phyloP scores from a whole-genome alignment of 768 basidiomycete genomes.

The Russula foetens region DNA sequence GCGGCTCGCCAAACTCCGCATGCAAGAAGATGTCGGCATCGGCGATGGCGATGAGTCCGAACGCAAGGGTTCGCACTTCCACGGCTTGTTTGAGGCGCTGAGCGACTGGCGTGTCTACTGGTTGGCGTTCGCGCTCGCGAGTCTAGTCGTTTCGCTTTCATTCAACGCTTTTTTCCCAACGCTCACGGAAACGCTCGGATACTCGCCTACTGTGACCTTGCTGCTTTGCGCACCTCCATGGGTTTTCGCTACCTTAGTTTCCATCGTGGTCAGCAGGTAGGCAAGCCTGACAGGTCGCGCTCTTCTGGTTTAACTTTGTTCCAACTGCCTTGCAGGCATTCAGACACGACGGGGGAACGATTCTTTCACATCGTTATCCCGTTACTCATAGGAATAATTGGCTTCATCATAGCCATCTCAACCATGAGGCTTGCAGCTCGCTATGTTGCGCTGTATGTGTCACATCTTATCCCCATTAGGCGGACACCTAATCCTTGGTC shows the following conservation, averaged over 20 bases:
- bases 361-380: slow-evolving; percentile 56
- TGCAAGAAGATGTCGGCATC: slow-evolving; percentile 57
- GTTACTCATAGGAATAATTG: slow-evolving; percentile 51
- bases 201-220: slow-evolving; percentile 52
- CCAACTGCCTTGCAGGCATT: slow-evolving; percentile 38
- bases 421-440: slow-evolving; percentile 56
- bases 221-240: slow-evolving; percentile 77
- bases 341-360: slow-evolving; percentile 63
- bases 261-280: slow-evolving; percentile 43
- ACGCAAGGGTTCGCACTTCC: slow-evolving; percentile 25
- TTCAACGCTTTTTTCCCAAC: slow-evolving; percentile 83
- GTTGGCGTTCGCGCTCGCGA: slow-evolving; percentile 55
- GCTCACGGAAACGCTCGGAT: slow-evolving; percentile 64
- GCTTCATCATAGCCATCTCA: slow-evolving; percentile 56
- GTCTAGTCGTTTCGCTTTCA: slow-evolving; percentile 53
- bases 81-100: slow-evolving; percentile 51
- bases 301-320: neutral
- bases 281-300: neutral
- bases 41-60: slow-evolving; percentile 42
- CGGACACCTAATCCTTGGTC: neutral
- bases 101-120: slow-evolving; percentile 83
- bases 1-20: slow-evolving; percentile 46
- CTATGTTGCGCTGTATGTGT: slow-evolving; percentile 53
- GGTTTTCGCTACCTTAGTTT: slow-evolving; percentile 49
- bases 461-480: too few relatives aligned